Evolutionary conservation across 495 filamentous ascomycete genomes (phyloP).

Genomic region (Talaromyces ruber): DNA sequence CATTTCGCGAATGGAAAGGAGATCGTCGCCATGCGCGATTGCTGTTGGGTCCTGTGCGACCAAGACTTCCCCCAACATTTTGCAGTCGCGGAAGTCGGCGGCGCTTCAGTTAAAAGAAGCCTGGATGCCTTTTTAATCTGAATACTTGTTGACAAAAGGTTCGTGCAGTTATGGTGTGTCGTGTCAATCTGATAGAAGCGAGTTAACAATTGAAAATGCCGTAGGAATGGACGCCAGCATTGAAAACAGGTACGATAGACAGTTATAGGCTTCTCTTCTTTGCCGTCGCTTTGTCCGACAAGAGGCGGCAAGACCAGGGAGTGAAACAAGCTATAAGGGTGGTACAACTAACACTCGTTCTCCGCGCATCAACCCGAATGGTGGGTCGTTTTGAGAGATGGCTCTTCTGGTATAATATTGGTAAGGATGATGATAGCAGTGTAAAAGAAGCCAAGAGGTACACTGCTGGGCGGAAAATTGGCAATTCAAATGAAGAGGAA

Average conservation of each 20-base stretch:
- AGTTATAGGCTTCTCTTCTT: neutral
- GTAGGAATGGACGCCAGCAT: neutral
- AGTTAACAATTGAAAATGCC: neutral
- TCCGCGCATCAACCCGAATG: neutral
- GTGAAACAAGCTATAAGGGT: neutral
- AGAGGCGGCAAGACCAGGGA: neutral
- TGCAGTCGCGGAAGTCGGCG: neutral
- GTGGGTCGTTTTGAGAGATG: neutral
- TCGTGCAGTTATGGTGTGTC: neutral
- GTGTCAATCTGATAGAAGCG: neutral
- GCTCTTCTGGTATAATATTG: neutral
- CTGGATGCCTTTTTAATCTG: neutral
- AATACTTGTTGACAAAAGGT: neutral
- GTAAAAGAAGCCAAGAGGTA: neutral
- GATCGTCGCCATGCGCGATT: constrained; percentile 30
- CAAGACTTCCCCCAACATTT: constrained; percentile 17
- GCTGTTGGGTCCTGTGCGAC: constrained; percentile 26
- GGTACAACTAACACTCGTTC: neutral
- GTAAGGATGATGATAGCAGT: neutral
- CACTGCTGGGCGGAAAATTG: neutral
- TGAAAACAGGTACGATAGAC: neutral
- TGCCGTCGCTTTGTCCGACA: neutral
- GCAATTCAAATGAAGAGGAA: neutral
- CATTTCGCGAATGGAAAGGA: constrained; percentile 39
- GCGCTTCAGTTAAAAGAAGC: neutral